phyloP scores from a whole-genome alignment of 2,329 filamentous ascomycete genomes.

The Bipolaris cookei region DNA sequence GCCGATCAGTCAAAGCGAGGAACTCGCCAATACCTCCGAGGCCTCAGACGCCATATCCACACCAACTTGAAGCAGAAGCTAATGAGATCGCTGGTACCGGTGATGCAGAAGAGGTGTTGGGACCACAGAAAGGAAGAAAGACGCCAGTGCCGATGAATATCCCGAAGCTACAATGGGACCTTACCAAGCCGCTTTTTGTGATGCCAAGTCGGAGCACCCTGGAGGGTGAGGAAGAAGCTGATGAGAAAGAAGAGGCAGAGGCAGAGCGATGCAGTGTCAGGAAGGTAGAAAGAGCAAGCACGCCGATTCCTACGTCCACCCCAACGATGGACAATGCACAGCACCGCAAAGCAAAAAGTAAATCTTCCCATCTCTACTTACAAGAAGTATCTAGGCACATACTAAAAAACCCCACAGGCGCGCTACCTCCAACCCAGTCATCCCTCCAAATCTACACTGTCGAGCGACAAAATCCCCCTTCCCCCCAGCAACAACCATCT shows the following conservation, averaged over 20 bases:
- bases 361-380: too few species aligned
- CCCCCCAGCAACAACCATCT: background rate
- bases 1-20: background rate
- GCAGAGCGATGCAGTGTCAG: background rate
- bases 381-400: background rate
- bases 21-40: background rate
- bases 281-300: background rate
- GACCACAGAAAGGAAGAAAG: background rate
- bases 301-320: background rate
- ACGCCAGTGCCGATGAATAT: constrained; percentile 7
- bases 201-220: background rate
- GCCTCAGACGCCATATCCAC: background rate
- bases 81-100: background rate
- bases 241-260: background rate
- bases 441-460: background rate
- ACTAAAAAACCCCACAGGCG: background rate
- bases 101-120: background rate
- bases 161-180: constrained; percentile 4
- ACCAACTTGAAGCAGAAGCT: background rate
- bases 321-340: background rate
- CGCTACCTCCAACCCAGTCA: background rate
- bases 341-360: background rate
- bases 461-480: background rate
- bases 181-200: background rate
- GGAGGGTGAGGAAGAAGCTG: background rate